Evolutionary conservation across 2,329 filamentous ascomycete genomes (phyloP).

Genomic region (Cordyceps javanica): DNA sequence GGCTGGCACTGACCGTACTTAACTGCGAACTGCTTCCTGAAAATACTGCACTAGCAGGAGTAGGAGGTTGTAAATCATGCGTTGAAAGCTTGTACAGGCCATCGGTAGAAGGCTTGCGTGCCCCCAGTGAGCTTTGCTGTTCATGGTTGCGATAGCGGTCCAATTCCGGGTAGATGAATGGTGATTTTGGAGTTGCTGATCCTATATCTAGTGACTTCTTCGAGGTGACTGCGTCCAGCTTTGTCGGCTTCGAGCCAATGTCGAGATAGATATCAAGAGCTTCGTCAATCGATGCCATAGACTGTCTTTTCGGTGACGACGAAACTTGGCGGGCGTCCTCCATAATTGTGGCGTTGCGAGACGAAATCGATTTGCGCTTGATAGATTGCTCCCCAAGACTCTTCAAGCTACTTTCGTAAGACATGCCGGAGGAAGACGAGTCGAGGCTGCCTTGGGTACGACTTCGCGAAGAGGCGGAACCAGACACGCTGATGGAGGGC

Average conservation of each 20-base stretch:
- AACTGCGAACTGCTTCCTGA: conserved; percentile 50
- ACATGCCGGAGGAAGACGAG: conserved; percentile 28
- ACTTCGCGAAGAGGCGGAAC: conserved; percentile 27
- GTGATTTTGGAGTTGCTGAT: conserved; percentile 32
- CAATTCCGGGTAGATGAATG: conserved; percentile 52
- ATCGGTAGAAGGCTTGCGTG: conserved; percentile 32
- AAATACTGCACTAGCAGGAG: conserved; percentile 48
- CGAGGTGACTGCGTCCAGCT: conserved; percentile 37
- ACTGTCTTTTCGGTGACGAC: background rate
- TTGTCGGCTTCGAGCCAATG: conserved; percentile 27
- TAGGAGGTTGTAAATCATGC: conserved; percentile 60
- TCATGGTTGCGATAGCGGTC: conserved; percentile 52
- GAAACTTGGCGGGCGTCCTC: conserved; percentile 20
- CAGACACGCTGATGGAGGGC: conserved; percentile 30
- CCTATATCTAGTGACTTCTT: conserved; percentile 37
- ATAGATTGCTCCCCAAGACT: conserved; percentile 37
- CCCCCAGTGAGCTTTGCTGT: conserved; percentile 28
- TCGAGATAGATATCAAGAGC: conserved; percentile 15
- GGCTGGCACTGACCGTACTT: conserved; percentile 60
- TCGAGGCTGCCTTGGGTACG: conserved; percentile 28
- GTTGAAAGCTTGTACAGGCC: conserved; percentile 53
- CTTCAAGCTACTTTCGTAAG: conserved; percentile 26
- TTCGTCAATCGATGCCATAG: conserved; percentile 5
- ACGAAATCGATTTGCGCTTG: conserved; percentile 43
- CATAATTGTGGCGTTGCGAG: conserved; percentile 29